A percentile compares a stretch with the other conserved stretches of the same genome.
Conservation (phyloP, 352 stramenopile genomes). For the Elongisporangium senticosum region DNA sequence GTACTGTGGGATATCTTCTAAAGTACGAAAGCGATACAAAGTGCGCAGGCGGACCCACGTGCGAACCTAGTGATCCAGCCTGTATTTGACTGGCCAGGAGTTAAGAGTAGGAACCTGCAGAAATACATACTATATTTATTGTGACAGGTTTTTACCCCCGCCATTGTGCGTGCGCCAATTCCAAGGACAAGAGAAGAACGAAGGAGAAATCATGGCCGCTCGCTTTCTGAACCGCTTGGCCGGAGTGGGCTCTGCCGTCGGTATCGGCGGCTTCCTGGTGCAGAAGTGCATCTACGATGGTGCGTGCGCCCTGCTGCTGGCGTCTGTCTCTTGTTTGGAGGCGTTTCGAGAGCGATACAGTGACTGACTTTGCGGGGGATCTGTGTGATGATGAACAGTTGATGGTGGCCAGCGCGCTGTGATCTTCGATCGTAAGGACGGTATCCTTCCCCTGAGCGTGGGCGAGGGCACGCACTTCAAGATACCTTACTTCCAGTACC, state of each 20-base stretch:
- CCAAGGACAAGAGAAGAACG: constrained; percentile 4
- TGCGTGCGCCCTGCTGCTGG: constrained; percentile 19
- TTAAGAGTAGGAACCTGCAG: background rate
- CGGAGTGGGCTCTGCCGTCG: constrained; percentile 45
- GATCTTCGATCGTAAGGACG: constrained; percentile 98
- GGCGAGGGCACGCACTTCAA: constrained; percentile 99
- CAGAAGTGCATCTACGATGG: constrained; percentile 85
- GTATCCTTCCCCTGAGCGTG: constrained; percentile 94
- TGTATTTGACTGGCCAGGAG: constrained; percentile 3
- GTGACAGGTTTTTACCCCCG: background rate
- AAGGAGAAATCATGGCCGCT: constrained; percentile 43
- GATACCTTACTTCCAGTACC: constrained; percentile 97
- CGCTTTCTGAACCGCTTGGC: constrained; percentile 75
- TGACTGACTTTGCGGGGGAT: background rate
- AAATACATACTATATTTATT: background rate
- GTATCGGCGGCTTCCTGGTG: constrained; percentile 56
- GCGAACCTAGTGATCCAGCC: background rate
- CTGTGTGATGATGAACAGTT: constrained; percentile 55
- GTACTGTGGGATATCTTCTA: background rate
- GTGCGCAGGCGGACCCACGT: background rate
- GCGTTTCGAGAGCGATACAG: background rate
- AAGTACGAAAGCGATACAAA: background rate
- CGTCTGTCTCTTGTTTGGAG: background rate
- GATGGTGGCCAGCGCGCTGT: constrained; percentile 98
- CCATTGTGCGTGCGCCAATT: background rate